Percentiles rank a stretch among this genome's conserved stretches.
These are phyloP conservation scores for Pseudoscleropodium purum DNA, from an alignment of 225 moss, liverwort and hornwort species.

Conservation along the genomic window DNA sequence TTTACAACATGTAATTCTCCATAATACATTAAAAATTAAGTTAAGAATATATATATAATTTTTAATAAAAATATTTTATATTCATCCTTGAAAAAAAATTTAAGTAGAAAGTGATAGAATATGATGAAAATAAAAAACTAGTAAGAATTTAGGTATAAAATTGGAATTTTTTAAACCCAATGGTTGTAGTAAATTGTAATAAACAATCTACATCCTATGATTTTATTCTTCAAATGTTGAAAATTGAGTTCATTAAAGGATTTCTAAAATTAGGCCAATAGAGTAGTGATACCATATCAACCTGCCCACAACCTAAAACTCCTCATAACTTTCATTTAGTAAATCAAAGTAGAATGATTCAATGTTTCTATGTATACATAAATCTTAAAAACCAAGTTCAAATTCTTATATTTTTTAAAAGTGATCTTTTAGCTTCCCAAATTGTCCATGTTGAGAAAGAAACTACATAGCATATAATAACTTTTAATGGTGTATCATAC, in stretches of 20 bases:
- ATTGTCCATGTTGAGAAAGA: too few species aligned
- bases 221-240: neutral
- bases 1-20: accelerated
- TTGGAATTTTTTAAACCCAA: neutral
- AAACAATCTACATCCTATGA: neutral
- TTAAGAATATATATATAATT: neutral
- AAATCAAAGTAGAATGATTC: too few species aligned
- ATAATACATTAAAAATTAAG: neutral
- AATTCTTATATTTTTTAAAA: too few species aligned
- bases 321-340: too few species aligned
- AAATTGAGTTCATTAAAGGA: neutral
- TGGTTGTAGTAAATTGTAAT: neutral
- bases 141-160: neutral
- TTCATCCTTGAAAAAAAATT: neutral
- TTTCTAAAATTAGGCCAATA: neutral
- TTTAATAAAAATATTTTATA: neutral
- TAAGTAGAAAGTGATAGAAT: neutral
- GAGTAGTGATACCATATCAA: neutral
- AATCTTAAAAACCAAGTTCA: too few species aligned
- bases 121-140: neutral
- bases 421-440: too few species aligned
- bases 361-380: too few species aligned
- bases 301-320: neutral
- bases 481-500: neutral
- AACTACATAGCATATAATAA: neutral